phyloP scores from a whole-genome alignment of 164 flowering plant genomes.

The Nymphaea thermarum region DNA sequence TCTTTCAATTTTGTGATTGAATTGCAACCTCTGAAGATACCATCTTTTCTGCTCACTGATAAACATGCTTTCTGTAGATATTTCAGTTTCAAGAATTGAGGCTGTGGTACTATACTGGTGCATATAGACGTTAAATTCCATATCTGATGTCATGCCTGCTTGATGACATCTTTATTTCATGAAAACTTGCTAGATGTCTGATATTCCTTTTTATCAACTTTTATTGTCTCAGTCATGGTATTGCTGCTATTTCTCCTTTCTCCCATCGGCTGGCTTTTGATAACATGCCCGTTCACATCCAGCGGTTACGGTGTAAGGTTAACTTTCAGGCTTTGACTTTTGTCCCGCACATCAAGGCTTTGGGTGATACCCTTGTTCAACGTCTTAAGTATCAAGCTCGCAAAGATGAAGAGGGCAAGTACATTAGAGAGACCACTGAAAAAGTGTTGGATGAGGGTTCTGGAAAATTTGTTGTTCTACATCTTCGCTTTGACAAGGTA shows the following conservation, averaged over 20 bases:
- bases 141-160: too few relatives aligned
- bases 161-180: too few relatives aligned
- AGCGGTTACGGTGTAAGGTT: constrained; percentile 86
- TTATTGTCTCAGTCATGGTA: constrained; percentile 52
- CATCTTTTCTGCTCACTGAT: too few relatives aligned
- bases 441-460: constrained; percentile 14
- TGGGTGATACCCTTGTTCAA: constrained; percentile 75
- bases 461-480: constrained; percentile 77
- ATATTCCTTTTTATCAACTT: background rate
- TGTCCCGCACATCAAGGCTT: constrained; percentile 70
- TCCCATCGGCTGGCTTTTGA: constrained; percentile 96
- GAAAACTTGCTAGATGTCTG: background rate
- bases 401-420: constrained; percentile 11
- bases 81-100: too few relatives aligned
- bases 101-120: too few relatives aligned
- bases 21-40: too few relatives aligned
- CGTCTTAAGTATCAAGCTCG: constrained; percentile 52
- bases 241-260: constrained; percentile 96
- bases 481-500: constrained; percentile 98
- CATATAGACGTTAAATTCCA: too few relatives aligned
- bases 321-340: constrained; percentile 79
- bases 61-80: too few relatives aligned
- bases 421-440: constrained; percentile 30
- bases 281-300: constrained; percentile 70
- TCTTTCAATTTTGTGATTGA: too few relatives aligned